phyloP scores from a whole-genome alignment of 1,284 basidiomycete species.

The Chalciporus piperatoides region DNA sequence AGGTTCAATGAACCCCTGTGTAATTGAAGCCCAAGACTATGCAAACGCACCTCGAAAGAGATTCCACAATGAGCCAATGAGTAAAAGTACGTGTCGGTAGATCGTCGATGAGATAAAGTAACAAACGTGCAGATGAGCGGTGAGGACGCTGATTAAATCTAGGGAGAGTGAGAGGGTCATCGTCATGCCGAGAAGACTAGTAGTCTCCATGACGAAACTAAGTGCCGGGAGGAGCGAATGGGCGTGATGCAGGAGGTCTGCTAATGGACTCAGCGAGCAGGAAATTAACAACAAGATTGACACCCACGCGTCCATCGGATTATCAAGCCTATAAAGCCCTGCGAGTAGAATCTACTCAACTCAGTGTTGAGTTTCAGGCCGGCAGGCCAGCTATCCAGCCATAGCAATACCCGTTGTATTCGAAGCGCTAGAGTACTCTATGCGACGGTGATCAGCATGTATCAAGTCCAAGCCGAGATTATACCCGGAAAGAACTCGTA shows the following conservation, averaged over 20 bases:
- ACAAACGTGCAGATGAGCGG: constrained; percentile 71
- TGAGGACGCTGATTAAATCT: constrained; percentile 66
- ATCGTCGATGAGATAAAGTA: constrained; percentile 65
- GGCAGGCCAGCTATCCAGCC: constrained; percentile 95
- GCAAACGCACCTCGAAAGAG: constrained; percentile 79
- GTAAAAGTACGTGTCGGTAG: constrained; percentile 61
- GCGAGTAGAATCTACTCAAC: constrained; percentile 78
- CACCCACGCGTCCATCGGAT: constrained; percentile 65
- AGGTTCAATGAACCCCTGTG: neutral
- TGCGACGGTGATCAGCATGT: neutral
- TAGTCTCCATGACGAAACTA: constrained; percentile 43
- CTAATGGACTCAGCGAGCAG: constrained; percentile 6
- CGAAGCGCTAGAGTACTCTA: constrained; percentile 47
- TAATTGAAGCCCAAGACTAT: neutral
- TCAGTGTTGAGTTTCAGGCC: constrained; percentile 97
- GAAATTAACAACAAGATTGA: neutral
- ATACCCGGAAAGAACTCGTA: constrained; percentile 21
- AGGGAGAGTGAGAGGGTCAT: constrained; percentile 64
- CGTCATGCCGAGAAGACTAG: constrained; percentile 66
- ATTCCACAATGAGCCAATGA: constrained; percentile 78
- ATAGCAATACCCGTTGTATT: constrained; percentile 58
- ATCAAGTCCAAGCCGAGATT: neutral
- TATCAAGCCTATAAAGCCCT: constrained; percentile 62
- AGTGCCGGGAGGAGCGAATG: constrained; percentile 25
- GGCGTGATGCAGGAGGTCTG: constrained; percentile 25